These are phyloP conservation scores for Gossypium arboreum DNA, from an alignment of 345 rosid genomes.

Conservation along the genomic window DNA sequence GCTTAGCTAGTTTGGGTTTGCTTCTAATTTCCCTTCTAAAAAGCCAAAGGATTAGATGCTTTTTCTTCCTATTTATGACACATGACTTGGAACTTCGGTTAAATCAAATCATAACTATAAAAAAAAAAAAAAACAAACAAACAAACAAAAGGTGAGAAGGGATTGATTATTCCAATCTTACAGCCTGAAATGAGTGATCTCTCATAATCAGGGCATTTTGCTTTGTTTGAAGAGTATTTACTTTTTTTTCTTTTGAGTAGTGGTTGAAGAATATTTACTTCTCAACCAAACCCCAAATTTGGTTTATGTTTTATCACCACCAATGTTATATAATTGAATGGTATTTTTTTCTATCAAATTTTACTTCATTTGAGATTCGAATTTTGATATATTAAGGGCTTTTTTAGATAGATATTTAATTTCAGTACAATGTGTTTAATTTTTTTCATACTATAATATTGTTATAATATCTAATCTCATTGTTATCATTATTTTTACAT, in stretches of 20 bases:
- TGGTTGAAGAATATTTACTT: neutral
- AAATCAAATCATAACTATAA: too few relatives aligned
- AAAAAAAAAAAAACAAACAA: too few relatives aligned
- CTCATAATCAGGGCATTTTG: neutral
- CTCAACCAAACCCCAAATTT: neutral
- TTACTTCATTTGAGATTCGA: too few relatives aligned
- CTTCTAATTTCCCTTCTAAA: neutral
- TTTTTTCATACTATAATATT: too few relatives aligned
- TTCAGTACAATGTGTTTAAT: too few relatives aligned
- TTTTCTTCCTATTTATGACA: slow-evolving; percentile 17
- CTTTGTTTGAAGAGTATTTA: neutral
- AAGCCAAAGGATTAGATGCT: slow-evolving; percentile 12
- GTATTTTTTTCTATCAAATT: too few relatives aligned
- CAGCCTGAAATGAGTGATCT: neutral
- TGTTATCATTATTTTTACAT: too few relatives aligned
- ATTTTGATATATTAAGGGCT: too few relatives aligned
- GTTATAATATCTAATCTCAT: too few relatives aligned
- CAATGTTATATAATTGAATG: too few relatives aligned
- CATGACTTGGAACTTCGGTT: slow-evolving; percentile 7
- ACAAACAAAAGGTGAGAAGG: neutral
- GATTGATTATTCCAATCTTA: neutral
- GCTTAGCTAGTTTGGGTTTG: neutral
- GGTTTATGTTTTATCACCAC: neutral
- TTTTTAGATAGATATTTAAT: too few relatives aligned
- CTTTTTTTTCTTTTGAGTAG: neutral